phyloP scores from a whole-genome alignment of 768 basidiomycete genomes.

The Naganishia antarctica region DNA sequence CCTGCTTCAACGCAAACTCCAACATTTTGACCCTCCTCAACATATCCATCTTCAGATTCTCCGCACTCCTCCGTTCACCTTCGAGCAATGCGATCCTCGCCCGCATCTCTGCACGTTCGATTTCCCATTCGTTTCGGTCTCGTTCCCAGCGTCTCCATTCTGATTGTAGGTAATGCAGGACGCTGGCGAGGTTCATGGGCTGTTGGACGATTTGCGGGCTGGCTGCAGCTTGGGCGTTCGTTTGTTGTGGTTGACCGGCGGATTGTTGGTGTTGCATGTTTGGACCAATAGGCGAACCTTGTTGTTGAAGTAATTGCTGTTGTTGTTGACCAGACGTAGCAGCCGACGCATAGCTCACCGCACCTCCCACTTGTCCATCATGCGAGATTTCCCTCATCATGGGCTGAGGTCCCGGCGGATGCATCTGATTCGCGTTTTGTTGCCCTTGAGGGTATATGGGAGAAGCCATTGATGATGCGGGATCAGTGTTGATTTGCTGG shows the following conservation, averaged over 20 bases:
- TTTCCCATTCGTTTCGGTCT: conserved; percentile 99
- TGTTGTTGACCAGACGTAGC: conserved; percentile 7
- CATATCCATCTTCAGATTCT: conserved; percentile 92
- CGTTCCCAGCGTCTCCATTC: conserved; percentile 97
- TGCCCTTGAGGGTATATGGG: conserved; percentile 14
- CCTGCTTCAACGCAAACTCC: conserved; percentile 91
- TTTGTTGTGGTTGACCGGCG: conserved; percentile 30
- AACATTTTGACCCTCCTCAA: conserved; percentile 98
- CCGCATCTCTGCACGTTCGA: conserved; percentile 98
- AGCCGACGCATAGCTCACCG: conserved; percentile 3
- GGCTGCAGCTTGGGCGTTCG: conserved; percentile 41
- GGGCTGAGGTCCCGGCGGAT: conserved; percentile 9
- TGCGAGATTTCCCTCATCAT: conserved; percentile 17
- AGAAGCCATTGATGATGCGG: conserved; percentile 1
- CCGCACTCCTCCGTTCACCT: conserved; percentile 92
- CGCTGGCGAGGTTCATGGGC: conserved; percentile 86
- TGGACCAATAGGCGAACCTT: neutral
- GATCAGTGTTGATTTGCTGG: too few species aligned
- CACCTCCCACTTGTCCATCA: conserved; percentile 1
- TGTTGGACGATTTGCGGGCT: conserved; percentile 26
- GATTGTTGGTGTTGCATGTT: conserved; percentile 14
- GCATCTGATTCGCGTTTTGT: neutral
- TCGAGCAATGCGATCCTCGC: conserved; percentile 95
- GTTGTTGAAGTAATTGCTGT: neutral
- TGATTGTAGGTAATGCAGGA: conserved; percentile 94